Conservation (phyloP, 192 early-diverging fungal genomes). For the Rhizoclosmatium sp. region DNA sequence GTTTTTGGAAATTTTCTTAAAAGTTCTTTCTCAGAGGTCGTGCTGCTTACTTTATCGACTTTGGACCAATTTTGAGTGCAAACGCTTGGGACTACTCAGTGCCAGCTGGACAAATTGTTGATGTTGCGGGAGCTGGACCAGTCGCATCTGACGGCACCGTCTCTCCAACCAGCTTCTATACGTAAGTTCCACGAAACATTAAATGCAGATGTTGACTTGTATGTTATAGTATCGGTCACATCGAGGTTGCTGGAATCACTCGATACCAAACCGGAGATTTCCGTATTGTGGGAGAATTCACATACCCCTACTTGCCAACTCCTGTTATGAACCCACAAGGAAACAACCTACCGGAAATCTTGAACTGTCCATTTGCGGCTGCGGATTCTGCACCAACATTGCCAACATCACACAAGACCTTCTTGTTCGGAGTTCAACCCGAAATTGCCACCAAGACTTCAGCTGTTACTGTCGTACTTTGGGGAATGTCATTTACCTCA, state of each 20-base stretch:
- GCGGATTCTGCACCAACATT: neutral
- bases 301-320: conserved; percentile 24
- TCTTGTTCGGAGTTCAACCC: conserved; percentile 31
- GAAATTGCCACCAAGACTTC: conserved; percentile 28
- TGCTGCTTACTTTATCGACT: conserved; percentile 29
- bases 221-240: neutral
- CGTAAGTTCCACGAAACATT: conserved; percentile 16
- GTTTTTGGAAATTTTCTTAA: conserved; percentile 4
- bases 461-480: conserved; percentile 23
- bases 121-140: conserved; percentile 24
- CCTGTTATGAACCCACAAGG: neutral
- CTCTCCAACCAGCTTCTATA: conserved; percentile 34
- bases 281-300: neutral
- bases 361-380: conserved; percentile 35
- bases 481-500: conserved; percentile 26
- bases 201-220: neutral
- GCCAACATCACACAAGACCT: conserved; percentile 3
- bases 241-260: neutral
- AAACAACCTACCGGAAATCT: neutral
- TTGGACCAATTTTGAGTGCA: conserved; percentile 9
- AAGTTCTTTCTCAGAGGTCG: conserved; percentile 12
- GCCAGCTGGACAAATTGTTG: conserved; percentile 9
- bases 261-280: conserved; percentile 21
- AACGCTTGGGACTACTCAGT: neutral
- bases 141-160: neutral